Base-by-base conservation (phyloP, 805 yeast genomes). In the Lachancea quebecensis region DNA sequence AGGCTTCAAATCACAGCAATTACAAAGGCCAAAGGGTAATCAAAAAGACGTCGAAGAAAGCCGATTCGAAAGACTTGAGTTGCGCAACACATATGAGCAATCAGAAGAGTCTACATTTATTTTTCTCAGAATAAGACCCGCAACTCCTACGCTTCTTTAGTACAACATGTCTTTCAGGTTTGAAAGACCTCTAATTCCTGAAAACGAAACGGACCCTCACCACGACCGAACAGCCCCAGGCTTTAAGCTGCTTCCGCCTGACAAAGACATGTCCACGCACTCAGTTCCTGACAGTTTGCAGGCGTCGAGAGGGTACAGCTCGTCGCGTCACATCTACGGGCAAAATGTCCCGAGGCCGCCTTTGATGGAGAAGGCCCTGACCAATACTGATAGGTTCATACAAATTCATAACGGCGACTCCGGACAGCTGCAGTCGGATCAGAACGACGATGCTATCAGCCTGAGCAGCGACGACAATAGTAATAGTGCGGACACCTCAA, bases 301-400 rank as follows among this genome's bases (percentile, higher is more conserved):
- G 18, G 27, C 35, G 2, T 27, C 36, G 25, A 29, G 30, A 30
- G 29, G 33, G 10, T 32, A 30, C n/a, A 30, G 27, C 5, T 44
- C 44, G 25, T 31, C 36, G 31, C 32, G 43, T 30, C 47, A 44
- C 39, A 36, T 41, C 16, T 44, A 44, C 39, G 47, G 47, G 7
- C 35, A 33, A 12, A 44, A 39, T 30, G 11, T 38, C 17, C 39
- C 36, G 15, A 27, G 47, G 36, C 47, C 56, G 16, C 46, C 57
- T 9, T 21, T 21, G 25, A 21, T 52, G 35, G 56, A 54, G 36
- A 60, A 56, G 37, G 67, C 67, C 2, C 41, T 63, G 27, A 63
- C 67, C 1, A 60, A 63, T 42, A 59, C 64, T 3, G 47, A 56
- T 44, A 60, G 60, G 45, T 63, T 63, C 37, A 60, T 63, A 36